Percentiles rank a stretch among this genome's conserved stretches.
Evolutionary conservation across 2,329 filamentous ascomycete species (phyloP).

Genomic region (Aschersonia sp.): DNA sequence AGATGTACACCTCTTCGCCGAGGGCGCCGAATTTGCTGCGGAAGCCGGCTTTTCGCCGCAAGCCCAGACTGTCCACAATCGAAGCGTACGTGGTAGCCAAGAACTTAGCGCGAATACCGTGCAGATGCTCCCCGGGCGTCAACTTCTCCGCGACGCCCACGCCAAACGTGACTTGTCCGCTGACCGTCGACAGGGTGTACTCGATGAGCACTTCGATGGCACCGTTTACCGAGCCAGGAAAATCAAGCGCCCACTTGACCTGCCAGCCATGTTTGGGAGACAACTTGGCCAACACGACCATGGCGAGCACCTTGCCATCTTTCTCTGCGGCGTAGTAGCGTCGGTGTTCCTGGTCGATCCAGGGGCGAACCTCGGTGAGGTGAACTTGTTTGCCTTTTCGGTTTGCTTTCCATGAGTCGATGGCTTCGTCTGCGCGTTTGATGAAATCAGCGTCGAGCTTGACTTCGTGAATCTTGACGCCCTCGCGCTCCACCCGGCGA

Average conservation of each 20-base stretch:
- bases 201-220: constrained; percentile 76
- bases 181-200: constrained; percentile 42
- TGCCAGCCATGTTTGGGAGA: constrained; percentile 76
- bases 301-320: constrained; percentile 56
- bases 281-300: constrained; percentile 75
- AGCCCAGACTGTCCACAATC: constrained; percentile 66
- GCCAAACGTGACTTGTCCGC: constrained; percentile 64
- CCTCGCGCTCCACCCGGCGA: constrained; percentile 67
- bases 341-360: constrained; percentile 71
- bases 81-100: constrained; percentile 71
- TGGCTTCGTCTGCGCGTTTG: constrained; percentile 53
- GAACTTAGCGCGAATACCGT: constrained; percentile 67
- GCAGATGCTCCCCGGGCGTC: constrained; percentile 67
- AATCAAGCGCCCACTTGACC: constrained; percentile 92
- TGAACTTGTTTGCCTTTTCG: constrained; percentile 81
- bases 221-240: constrained; percentile 73
- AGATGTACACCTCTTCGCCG: constrained; percentile 78
- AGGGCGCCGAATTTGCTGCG: constrained; percentile 77
- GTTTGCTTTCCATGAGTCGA: constrained; percentile 64
- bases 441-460: constrained; percentile 56
- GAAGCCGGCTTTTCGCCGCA: constrained; percentile 79
- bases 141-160: constrained; percentile 65
- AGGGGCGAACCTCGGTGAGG: constrained; percentile 77
- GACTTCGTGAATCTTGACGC: constrained; percentile 65
- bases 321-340: constrained; percentile 75